Evolutionary conservation across 2,329 filamentous ascomycete species (phyloP).

Genomic region (Pseudocercospora crystallina): DNA sequence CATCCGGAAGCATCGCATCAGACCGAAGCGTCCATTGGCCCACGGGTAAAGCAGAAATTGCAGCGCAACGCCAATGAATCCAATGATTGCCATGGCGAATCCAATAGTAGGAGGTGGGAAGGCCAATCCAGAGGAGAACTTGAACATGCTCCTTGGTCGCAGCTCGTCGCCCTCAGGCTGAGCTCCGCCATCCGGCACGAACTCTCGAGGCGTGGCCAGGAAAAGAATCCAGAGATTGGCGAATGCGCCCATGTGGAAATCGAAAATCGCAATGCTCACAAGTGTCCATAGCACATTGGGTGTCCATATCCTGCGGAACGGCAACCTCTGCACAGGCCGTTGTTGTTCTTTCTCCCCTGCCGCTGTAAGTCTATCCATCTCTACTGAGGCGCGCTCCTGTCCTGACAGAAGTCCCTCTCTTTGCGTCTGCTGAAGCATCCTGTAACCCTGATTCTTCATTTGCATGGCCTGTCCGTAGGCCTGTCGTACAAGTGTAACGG

Average conservation of each 20-base stretch:
- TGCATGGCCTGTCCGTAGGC: slow-evolving; percentile 21
- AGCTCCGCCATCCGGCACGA: slow-evolving; percentile 31
- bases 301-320: slow-evolving; percentile 54
- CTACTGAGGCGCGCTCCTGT: slow-evolving; percentile 32
- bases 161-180: slow-evolving; percentile 32
- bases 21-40: slow-evolving; percentile 66
- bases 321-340: slow-evolving; percentile 43
- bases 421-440: slow-evolving; percentile 26
- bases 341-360: slow-evolving; percentile 30
- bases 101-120: slow-evolving; percentile 70
- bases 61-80: slow-evolving; percentile 70
- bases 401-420: slow-evolving; percentile 35
- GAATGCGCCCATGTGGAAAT: slow-evolving; percentile 74
- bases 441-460: slow-evolving; percentile 31
- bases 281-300: slow-evolving; percentile 58
- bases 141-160: slow-evolving; percentile 46
- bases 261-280: slow-evolving; percentile 65
- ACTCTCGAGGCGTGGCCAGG: slow-evolving; percentile 65
- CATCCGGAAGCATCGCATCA: slow-evolving; percentile 65
- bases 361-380: slow-evolving; percentile 38
- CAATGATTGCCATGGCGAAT: slow-evolving; percentile 74
- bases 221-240: slow-evolving; percentile 76
- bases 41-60: slow-evolving; percentile 71
- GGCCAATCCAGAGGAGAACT: slow-evolving; percentile 73
- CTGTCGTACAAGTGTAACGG: slow-evolving; percentile 21